A percentile compares a stretch with the other conserved stretches of the same genome.
Evolutionary conservation across 2,329 filamentous ascomycete species (phyloP).

Genomic region (Neofusicoccum laricinum): DNA sequence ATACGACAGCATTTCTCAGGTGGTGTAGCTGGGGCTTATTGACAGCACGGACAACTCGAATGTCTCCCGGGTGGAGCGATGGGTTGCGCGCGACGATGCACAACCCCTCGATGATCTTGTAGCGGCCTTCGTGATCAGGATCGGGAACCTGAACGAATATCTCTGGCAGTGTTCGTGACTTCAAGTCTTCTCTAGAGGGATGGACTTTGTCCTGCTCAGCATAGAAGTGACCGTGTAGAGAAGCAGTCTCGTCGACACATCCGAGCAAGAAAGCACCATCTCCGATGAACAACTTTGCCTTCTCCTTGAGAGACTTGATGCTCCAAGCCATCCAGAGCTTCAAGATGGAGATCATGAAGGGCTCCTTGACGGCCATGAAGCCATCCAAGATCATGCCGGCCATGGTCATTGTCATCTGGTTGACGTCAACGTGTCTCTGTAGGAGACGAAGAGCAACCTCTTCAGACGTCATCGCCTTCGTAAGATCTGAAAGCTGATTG

Average conservation of each 20-base stretch:
- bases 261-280: constrained; percentile 85
- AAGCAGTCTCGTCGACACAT: constrained; percentile 79
- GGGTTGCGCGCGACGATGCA: constrained; percentile 90
- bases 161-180: constrained; percentile 61
- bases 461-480: constrained; percentile 66
- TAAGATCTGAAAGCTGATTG: constrained; percentile 65
- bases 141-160: constrained; percentile 83
- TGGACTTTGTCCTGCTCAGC: constrained; percentile 34
- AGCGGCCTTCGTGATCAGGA: constrained; percentile 50
- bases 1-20: constrained; percentile 80
- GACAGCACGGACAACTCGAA: constrained; percentile 82
- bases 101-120: constrained; percentile 67
- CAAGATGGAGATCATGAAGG: constrained; percentile 77
- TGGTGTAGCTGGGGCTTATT: constrained; percentile 71
- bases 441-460: constrained; percentile 65
- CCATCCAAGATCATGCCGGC: constrained; percentile 75
- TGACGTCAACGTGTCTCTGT: constrained; percentile 76
- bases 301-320: constrained; percentile 87
- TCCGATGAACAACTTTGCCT: constrained; percentile 78
- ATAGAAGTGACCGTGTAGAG: constrained; percentile 68
- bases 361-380: constrained; percentile 72
- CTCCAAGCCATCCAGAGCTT: constrained; percentile 86
- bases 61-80: constrained; percentile 87
- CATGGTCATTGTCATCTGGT: constrained; percentile 72
- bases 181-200: constrained; percentile 41